Base-by-base conservation (phyloP, 2,329 filamentous ascomycete genomes). In the Trichoderma koningiopsis region DNA sequence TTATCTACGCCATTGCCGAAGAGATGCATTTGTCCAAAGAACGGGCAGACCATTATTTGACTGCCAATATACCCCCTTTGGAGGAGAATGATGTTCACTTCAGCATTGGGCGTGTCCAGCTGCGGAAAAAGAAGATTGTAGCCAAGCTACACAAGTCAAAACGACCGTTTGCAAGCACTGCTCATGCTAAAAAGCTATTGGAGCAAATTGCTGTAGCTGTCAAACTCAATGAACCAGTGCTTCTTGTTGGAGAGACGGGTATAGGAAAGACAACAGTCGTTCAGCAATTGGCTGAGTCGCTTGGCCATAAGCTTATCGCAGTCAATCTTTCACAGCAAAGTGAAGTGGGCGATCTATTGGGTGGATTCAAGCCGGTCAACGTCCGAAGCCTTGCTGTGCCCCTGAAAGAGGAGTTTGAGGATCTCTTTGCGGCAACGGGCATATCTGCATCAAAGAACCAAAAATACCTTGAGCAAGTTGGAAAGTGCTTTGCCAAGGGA, bases 301-400 rank as follows among this genome's bases (percentile, higher is more conserved):
- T 97, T 33, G 93, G 94, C 1, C 92, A 94, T 76, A 96, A 93
- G 75, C 86, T 99, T 14, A 92, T 94, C 0, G 93, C 94, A 3
- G 94, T 99, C 76, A 99, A 99, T 77, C 80, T 99, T 77, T 99
- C 96, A 0, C 96, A 99, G 77, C 96, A 99, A 78, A 98, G 94
- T 76, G 96, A 99, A 80, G 94, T 92, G 52, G 92, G 94, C n/a
- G 96, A 99, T 81, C 83, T 99, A 14, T 84, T 99, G 0, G 96
- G 96, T 75, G 96, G 96, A 0, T 98, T 97, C 83, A 99, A 99
- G 78, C 96, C 96, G 0, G 91, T 99, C 70, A 97, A 95, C 77
- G 88, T 96, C 53, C 89, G 95, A 73, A 96, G 90, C 71, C 85
- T 98, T 68, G 92, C 96, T 0, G 88, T 97, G 47, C 95, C 96